phyloP scores from a whole-genome alignment of 2,329 filamentous ascomycete genomes.

The Colletotrichum sp. region DNA sequence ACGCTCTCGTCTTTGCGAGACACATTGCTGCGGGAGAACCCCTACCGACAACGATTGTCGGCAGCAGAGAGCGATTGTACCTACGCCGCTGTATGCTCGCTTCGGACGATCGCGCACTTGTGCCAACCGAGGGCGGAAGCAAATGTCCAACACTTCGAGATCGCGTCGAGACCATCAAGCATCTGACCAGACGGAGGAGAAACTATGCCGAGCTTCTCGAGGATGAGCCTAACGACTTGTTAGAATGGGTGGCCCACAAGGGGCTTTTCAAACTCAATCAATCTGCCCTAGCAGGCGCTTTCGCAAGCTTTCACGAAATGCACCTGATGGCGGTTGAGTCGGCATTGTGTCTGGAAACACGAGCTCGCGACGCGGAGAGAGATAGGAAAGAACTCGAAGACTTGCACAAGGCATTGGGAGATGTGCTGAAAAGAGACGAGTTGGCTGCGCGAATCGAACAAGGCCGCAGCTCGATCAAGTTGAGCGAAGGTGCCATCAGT shows the following conservation, averaged over 20 bases:
- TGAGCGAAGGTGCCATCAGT: background rate
- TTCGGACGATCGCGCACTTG: background rate
- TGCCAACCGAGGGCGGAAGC: background rate
- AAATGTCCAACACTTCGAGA: background rate
- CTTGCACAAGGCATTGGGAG: background rate
- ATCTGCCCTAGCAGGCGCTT: background rate
- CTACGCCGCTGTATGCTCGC: background rate
- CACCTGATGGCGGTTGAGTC: background rate
- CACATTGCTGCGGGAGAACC: background rate
- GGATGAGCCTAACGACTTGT: background rate
- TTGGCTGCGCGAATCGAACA: background rate
- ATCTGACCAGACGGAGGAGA: background rate
- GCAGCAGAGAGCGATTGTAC: background rate
- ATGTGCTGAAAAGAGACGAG: background rate
- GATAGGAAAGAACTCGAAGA: background rate
- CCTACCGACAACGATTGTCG: background rate
- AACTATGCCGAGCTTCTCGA: background rate
- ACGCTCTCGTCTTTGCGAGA: background rate
- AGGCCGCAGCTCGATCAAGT: background rate
- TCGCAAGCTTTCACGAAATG: background rate
- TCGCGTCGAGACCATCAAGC: background rate
- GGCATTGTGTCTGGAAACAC: background rate
- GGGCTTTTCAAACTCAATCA: background rate
- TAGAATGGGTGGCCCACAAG: background rate
- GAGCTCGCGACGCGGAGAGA: background rate